A percentile compares a stretch with the other conserved stretches of the same genome.
Conservation (phyloP, 129 eudicot genomes). For the Tagetes patula region DNA sequence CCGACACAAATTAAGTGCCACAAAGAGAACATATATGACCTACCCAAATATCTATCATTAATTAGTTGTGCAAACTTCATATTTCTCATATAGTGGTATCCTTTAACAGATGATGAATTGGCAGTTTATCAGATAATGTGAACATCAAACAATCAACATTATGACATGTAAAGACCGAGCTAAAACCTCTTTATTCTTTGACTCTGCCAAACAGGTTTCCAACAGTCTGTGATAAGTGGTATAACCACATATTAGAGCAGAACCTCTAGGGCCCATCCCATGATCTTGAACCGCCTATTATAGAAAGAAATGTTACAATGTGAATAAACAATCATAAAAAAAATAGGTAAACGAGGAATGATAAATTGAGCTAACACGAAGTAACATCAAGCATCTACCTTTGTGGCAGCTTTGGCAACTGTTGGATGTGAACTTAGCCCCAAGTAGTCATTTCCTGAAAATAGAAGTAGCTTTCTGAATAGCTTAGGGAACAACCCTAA, state of each 20-base stretch:
- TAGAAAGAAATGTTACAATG: neutral
- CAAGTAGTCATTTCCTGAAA: conserved; percentile 98
- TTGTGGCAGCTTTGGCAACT: conserved; percentile 68
- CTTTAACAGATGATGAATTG: conserved; percentile 4
- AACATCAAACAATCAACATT: neutral
- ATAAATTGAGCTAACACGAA: conserved; percentile 5
- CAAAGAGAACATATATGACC: neutral
- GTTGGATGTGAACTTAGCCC: conserved; percentile 92
- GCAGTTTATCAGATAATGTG: neutral
- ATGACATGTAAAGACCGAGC: conserved; percentile 11
- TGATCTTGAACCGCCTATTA: conserved; percentile 77
- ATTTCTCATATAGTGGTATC: conserved; percentile 5
- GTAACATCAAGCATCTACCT: conserved; percentile 41
- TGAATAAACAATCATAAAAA: conserved; percentile 1
- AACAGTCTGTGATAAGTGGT: conserved; percentile 77
- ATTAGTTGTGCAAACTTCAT: neutral
- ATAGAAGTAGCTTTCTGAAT: conserved; percentile 60
- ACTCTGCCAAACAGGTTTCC: conserved; percentile 76
- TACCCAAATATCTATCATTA: neutral
- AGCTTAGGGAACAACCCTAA: conserved; percentile 27
- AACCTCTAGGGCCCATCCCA: conserved; percentile 99
- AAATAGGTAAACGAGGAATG: conserved; percentile 4
- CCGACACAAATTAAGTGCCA: conserved; percentile 1
- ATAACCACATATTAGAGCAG: conserved; percentile 93
- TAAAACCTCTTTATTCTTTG: conserved; percentile 86